Evolutionary conservation across 345 rosid genomes (phyloP), one percentile per base, ranked within the genome.

Genomic region (Limnanthes douglasii): DNA sequence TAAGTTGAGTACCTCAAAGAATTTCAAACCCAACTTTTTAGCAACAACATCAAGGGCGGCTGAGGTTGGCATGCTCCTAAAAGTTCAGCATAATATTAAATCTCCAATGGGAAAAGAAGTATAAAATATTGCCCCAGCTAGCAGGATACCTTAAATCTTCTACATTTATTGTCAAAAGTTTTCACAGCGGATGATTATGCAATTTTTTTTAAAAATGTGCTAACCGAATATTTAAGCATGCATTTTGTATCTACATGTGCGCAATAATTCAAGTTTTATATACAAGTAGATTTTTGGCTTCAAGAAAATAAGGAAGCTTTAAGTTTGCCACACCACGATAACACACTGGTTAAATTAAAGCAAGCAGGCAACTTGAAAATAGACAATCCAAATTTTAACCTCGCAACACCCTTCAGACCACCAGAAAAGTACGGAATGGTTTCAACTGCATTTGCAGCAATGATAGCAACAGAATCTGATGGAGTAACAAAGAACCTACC

Each of bases 51-150:
- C 96, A 43, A 92, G 93, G 31, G 96, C 99, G 54, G 96, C 95
- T 34, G 96, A 86, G 23, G 99, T 92, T 16, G 99, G 99, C 96
- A 92, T 92, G 72, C 96, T 92, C 99, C 96, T 92, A 53, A 41
- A 69, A 50, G 33, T 8, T 43, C 25, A 18, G 38, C 32, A 5
- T 17, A 42, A 49, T 14, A 30, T 47, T 21, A 11, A 29, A 6
- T 15, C 1, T 26, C 4, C 15, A 64, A 43, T 37, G 4, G n/a
- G 11, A 40, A 22, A 26, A 41, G 1, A 24, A 39, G 21, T 35
- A 31, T 11, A 5, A 30, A 28, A 34, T 8, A 37, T 8, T 8
- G 9, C 30, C 30, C 6, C 2, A 26, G 11, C n/a, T 12, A 26
- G 30, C 11, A 12, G 10, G 7, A 26, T 11, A 26, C 3, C 30